A percentile compares a stretch with the other conserved stretches of the same genome.
Conservation (phyloP, 2,329 filamentous ascomycete species). For the Aspergillus calidoustus region DNA sequence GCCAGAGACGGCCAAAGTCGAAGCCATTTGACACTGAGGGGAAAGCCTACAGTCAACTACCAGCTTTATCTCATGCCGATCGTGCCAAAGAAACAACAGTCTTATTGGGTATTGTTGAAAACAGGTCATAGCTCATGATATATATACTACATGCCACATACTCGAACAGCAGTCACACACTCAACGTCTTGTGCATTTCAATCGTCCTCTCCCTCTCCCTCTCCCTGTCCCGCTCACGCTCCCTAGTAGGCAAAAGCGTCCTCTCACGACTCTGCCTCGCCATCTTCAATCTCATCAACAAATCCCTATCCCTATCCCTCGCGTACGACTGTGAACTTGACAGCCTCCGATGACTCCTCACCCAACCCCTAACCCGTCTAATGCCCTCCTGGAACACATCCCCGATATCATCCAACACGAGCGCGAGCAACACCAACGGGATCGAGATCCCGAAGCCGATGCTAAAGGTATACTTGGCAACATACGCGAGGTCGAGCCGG, state of each 20-base stretch:
- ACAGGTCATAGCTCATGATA: constrained; percentile 5
- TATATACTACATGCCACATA: neutral
- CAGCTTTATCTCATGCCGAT: too few relatives aligned
- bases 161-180: neutral
- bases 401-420: constrained; percentile 51
- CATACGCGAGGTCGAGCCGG: constrained; percentile 53
- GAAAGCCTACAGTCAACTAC: too few relatives aligned
- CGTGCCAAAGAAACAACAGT: neutral
- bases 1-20: too few relatives aligned
- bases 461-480: constrained; percentile 61
- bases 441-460: constrained; percentile 60
- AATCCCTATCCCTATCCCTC: neutral
- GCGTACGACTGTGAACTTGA: neutral
- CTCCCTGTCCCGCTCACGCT: neutral
- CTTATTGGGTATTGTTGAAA: neutral
- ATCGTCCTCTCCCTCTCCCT: constrained; percentile 16
- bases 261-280: constrained; percentile 7
- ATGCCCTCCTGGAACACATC: constrained; percentile 33
- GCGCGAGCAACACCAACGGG: constrained; percentile 53
- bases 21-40: too few relatives aligned
- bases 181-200: constrained; percentile 30
- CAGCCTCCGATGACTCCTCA: constrained; percentile 12
- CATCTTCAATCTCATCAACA: constrained; percentile 7
- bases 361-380: constrained; percentile 31
- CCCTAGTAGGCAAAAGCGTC: constrained; percentile 15